Evolutionary conservation across 2,329 filamentous ascomycete species (phyloP).

Genomic region (Beauveria bassiana): DNA sequence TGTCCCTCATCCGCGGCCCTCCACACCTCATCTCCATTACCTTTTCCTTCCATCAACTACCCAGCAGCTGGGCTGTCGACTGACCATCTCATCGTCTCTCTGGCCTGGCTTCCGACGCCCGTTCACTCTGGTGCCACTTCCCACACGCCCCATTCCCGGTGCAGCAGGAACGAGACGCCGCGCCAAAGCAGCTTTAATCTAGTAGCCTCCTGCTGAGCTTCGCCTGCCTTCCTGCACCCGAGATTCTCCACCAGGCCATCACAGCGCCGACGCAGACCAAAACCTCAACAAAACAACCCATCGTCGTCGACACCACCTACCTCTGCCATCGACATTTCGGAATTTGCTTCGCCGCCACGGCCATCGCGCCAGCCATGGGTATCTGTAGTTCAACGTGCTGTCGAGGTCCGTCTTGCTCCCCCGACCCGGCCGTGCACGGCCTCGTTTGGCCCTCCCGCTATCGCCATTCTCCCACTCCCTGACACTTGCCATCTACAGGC

Average conservation of each 20-base stretch:
- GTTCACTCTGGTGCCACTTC: background rate
- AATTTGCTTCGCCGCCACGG: constrained; percentile 10
- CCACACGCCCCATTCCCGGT: background rate
- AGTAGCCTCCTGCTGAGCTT: background rate
- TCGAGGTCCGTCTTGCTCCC: constrained; percentile 30
- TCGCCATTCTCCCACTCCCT: constrained; percentile 2
- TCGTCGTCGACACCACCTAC: background rate
- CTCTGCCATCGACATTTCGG: constrained; percentile 5
- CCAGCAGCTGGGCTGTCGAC: background rate
- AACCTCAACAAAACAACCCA: constrained; percentile 11
- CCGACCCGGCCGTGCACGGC: background rate
- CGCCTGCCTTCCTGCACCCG: constrained; percentile 7
- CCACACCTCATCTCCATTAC: background rate
- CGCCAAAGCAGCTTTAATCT: background rate
- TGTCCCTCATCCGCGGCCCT: background rate
- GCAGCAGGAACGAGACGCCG: constrained; percentile 8
- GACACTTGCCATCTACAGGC: constrained; percentile 35
- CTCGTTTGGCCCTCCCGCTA: background rate
- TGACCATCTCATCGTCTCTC: background rate
- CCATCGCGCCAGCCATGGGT: constrained; percentile 42
- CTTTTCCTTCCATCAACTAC: background rate
- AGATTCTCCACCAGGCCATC: constrained; percentile 4
- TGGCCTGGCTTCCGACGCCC: background rate
- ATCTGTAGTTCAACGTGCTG: constrained; percentile 54
- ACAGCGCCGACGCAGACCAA: constrained; percentile 1